Evolutionary conservation across 164 flowering plant genomes (phyloP), one percentile per base, ranked within the genome.

Genomic region (Nelumbo lutea): DNA sequence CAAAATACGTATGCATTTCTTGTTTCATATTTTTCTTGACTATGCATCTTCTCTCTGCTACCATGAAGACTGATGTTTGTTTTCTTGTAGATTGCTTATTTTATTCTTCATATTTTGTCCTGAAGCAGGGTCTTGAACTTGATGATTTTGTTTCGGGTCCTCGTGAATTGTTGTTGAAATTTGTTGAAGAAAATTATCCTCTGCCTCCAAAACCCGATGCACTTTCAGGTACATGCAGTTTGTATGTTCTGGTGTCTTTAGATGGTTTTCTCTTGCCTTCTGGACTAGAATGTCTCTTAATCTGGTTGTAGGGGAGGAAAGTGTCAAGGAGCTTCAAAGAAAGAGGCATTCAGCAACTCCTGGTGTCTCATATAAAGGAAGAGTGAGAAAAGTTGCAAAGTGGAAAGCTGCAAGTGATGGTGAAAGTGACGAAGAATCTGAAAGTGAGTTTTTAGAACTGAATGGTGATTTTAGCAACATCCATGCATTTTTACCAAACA

Each of bases 121-220:
- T 72, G 52, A 5, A 61, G n/a, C 67, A 92, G 96, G 99, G 99
- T 68, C 65, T 76, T 77, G 99, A 92, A 69, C 89, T 95, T 75
- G 99, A 95, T 83, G 99, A 95, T 80, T 95, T 95, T 79, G 75
- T 95, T 67, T 95, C 97, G 61, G 99, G 99, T 53, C 99, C 99
- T 72, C 91, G 97, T 65, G 99, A 95, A 76, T 87, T 95, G 67
- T 82, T 95, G 79, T 85, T 95, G 41, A 95, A 95, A 84, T 87
- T 92, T 81, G 90, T 95, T 59, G 99, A 95, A 68, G 99, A 95
- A 71, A 85, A 92, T 72, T 95, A 95, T 62, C 99, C 99, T 61
- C 78, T 95, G 78, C 99, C 99, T 72, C 91, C 84, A 47, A 83
- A 86, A 75, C 99, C 99, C 73, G 94, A 92, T 51, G 73, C 89